Conservation (phyloP, 2,329 filamentous ascomycete species). For the Fusarium sublunatum region DNA sequence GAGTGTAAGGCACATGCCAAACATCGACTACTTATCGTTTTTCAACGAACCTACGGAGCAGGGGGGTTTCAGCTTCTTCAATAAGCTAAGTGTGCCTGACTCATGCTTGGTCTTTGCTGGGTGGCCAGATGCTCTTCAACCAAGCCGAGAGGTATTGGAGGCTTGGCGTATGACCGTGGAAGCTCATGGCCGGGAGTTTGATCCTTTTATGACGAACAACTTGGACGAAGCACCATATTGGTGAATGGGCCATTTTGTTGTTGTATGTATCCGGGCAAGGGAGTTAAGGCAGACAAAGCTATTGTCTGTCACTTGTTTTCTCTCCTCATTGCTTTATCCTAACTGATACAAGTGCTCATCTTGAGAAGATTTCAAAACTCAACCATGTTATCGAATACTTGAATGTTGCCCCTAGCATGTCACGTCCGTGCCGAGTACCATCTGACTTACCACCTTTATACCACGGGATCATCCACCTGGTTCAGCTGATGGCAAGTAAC, state of each 20-base stretch:
- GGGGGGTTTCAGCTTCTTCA: background rate
- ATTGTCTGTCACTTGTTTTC: too few species aligned
- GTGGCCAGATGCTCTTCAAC: background rate
- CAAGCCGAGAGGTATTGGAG: background rate
- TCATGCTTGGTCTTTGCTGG: background rate
- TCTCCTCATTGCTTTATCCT: too few species aligned
- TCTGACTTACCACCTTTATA: too few species aligned
- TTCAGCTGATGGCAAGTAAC: too few species aligned
- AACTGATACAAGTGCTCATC: too few species aligned
- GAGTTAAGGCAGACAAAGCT: too few species aligned
- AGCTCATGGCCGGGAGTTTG: background rate
- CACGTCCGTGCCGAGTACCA: too few species aligned
- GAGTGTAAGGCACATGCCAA: background rate
- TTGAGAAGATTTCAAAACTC: too few species aligned
- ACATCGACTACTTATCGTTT: background rate
- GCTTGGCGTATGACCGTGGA: background rate
- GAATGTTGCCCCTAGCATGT: too few species aligned
- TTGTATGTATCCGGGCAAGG: too few species aligned
- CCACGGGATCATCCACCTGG: too few species aligned
- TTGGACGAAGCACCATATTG: background rate
- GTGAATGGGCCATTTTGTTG: background rate
- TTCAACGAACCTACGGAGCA: background rate
- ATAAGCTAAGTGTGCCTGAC: background rate
- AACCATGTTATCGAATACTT: too few species aligned
- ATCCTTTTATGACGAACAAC: background rate